These are phyloP conservation scores for Rhypophila decipiens DNA, from an alignment of 495 filamentous ascomycete genomes.

Conservation along the genomic window DNA sequence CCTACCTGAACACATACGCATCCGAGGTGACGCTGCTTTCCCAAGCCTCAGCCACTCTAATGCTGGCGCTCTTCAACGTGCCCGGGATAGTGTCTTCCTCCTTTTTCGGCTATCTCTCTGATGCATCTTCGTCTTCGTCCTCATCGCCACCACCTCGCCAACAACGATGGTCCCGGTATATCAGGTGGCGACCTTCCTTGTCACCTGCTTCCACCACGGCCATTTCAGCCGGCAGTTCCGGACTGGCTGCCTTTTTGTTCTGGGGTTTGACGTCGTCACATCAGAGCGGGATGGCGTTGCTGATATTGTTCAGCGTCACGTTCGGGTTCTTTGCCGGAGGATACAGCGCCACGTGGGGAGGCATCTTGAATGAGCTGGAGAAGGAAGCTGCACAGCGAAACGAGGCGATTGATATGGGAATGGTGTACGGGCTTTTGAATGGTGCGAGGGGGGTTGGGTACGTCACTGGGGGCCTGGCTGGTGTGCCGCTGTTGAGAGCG, in stretches of 20 bases:
- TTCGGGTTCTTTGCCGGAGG: conserved; percentile 5
- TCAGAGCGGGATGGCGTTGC: conserved; percentile 3
- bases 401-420: conserved; percentile 3
- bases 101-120: conserved; percentile 4
- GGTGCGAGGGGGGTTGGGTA: conserved; percentile 2
- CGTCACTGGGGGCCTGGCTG: neutral
- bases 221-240: neutral
- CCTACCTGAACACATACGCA: conserved; percentile 4
- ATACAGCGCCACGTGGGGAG: conserved; percentile 5
- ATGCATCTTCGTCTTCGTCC: too few species aligned
- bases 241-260: neutral
- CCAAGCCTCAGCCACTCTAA: neutral
- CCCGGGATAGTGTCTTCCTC: conserved; percentile 2
- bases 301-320: conserved; percentile 1
- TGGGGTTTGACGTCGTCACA: conserved; percentile 1
- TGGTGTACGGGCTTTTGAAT: conserved; percentile 4
- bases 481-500: conserved; percentile 3
- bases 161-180: neutral
- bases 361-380: conserved; percentile 1
- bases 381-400: conserved; percentile 1
- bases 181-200: neutral
- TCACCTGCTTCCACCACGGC: neutral
- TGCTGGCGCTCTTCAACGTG: conserved; percentile 3
- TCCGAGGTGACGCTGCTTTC: conserved; percentile 2
- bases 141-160: neutral